Conservation (phyloP, 257 asterid species). For the Ballota nigra region DNA sequence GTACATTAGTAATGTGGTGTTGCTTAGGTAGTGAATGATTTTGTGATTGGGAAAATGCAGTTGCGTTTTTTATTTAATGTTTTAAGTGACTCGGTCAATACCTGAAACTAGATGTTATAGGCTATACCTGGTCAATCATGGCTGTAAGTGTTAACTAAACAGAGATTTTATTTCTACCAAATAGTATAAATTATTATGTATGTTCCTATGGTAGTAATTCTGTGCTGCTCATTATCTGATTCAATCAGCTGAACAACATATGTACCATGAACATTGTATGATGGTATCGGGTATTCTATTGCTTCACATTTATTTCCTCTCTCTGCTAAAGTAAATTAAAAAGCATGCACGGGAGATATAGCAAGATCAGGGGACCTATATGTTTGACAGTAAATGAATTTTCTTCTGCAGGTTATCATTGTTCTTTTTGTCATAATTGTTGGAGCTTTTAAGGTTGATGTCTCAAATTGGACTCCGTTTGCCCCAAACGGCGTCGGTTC, state of each 20-base stretch:
- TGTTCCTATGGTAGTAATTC: not conserved
- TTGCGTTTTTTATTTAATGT: not conserved
- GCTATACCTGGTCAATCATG: not conserved
- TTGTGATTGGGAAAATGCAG: not conserved
- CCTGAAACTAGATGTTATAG: not conserved
- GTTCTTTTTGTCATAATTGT: constrained; percentile 70
- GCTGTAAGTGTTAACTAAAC: not conserved
- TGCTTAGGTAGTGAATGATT: not conserved
- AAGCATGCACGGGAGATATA: constrained; percentile 1
- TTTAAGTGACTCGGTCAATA: not conserved
- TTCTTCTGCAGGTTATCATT: constrained; percentile 65
- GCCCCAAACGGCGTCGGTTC: constrained; percentile 75
- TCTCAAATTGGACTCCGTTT: constrained; percentile 88
- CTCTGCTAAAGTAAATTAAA: not conserved
- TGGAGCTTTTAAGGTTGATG: constrained; percentile 84
- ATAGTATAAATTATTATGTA: not conserved
- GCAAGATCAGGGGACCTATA: constrained; percentile 13
- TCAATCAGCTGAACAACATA: not conserved
- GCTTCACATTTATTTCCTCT: not conserved
- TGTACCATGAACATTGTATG: not conserved
- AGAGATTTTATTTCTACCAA: not conserved
- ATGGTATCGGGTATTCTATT: not conserved
- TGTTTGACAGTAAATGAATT: constrained; percentile 30
- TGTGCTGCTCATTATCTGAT: not conserved
- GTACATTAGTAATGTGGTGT: not conserved